Conservation (phyloP, 805 yeast species). For the Lipomyces chichibuensis region DNA sequence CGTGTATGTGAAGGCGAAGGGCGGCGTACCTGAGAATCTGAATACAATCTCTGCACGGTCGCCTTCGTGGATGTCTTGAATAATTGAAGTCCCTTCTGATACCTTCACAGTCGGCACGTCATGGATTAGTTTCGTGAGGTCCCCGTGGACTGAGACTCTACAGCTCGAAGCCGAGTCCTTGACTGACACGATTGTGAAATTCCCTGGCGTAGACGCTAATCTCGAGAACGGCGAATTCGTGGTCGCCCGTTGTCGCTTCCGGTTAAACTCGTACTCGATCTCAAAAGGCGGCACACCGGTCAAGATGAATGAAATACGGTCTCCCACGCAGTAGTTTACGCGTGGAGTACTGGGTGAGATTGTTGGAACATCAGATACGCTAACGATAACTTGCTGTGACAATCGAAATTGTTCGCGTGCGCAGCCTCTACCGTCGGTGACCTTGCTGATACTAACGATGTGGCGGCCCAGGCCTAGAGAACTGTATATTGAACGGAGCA, state of each 20-base stretch:
- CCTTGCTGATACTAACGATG: conserved; percentile 57
- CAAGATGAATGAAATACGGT: conserved; percentile 73
- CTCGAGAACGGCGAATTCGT: conserved; percentile 58
- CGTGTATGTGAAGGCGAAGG: conserved; percentile 82
- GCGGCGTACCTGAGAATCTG: conserved; percentile 84
- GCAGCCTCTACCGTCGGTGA: conserved; percentile 76
- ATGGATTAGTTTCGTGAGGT: conserved; percentile 51
- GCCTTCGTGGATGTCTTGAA: conserved; percentile 89
- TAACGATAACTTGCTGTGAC: conserved; percentile 54
- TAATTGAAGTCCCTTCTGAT: conserved; percentile 71
- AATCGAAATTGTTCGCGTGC: conserved; percentile 49
- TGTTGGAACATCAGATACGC: conserved; percentile 76
- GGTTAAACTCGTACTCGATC: conserved; percentile 74
- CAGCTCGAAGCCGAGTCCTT: conserved; percentile 79
- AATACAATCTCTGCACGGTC: conserved; percentile 88
- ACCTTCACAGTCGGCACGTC: conserved; percentile 80
- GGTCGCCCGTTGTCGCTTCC: conserved; percentile 58
- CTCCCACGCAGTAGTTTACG: conserved; percentile 85
- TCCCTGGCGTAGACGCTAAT: conserved; percentile 83
- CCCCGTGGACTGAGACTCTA: conserved; percentile 42
- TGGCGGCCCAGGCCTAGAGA: conserved; percentile 72
- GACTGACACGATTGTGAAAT: conserved; percentile 63
- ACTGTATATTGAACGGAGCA: conserved; percentile 52
- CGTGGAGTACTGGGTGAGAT: conserved; percentile 53
- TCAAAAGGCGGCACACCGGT: conserved; percentile 81